Evolutionary conservation across 2,329 filamentous ascomycete species (phyloP).

Genomic region (Pleoardoris graminearum): DNA sequence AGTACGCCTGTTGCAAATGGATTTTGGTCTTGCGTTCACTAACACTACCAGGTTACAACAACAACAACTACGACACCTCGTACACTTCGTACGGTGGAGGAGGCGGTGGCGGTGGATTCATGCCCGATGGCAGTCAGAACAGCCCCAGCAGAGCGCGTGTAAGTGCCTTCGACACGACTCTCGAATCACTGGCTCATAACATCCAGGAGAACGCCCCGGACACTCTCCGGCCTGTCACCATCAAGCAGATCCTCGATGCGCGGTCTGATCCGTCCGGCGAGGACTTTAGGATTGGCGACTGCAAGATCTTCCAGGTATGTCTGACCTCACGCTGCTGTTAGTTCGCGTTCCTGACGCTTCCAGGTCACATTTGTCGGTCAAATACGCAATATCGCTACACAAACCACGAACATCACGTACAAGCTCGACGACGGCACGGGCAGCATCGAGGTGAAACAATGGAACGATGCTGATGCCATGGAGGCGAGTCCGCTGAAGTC

Average conservation of each 20-base stretch:
- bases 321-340: neutral
- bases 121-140: conserved; percentile 55
- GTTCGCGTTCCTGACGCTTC: neutral
- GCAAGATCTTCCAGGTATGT: conserved; percentile 64
- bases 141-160: conserved; percentile 46
- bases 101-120: conserved; percentile 65
- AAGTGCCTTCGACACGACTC: neutral
- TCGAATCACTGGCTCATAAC: too few relatives aligned
- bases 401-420: conserved; percentile 90
- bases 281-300: conserved; percentile 82
- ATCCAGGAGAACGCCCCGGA: conserved; percentile 71
- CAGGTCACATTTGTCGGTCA: conserved; percentile 88
- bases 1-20: conserved; percentile 16
- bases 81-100: conserved; percentile 63
- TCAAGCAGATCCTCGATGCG: conserved; percentile 90
- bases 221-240: conserved; percentile 87
- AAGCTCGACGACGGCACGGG: conserved; percentile 94
- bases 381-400: conserved; percentile 81
- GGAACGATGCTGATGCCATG: conserved; percentile 67
- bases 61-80: conserved; percentile 49
- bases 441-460: conserved; percentile 86
- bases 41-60: conserved; percentile 35
- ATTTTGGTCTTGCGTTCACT: conserved; percentile 2
- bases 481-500: conserved; percentile 53
- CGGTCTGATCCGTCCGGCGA: conserved; percentile 57